These are phyloP conservation scores for Phialocephala subalpina DNA, from an alignment of 2,329 filamentous ascomycete genomes.

Conservation along the genomic window DNA sequence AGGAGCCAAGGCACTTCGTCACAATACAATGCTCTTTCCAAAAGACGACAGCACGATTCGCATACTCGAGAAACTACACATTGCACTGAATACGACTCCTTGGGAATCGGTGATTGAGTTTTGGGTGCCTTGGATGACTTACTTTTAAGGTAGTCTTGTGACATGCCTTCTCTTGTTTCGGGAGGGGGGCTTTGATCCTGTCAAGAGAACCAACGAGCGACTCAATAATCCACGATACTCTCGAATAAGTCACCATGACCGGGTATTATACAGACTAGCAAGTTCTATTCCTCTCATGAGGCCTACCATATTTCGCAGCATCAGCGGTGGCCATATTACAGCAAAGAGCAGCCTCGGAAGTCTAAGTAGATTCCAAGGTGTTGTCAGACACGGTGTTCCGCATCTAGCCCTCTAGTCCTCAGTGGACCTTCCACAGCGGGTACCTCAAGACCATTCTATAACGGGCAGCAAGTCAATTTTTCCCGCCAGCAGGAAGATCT, in stretches of 20 bases:
- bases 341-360: neutral
- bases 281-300: neutral
- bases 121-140: neutral
- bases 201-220: too few relatives aligned
- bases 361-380: neutral
- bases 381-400: neutral
- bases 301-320: neutral
- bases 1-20: slow-evolving; percentile 28
- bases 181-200: too few relatives aligned
- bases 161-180: too few relatives aligned
- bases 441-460: too few relatives aligned
- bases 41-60: neutral
- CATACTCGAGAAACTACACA: neutral
- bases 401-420: too few relatives aligned
- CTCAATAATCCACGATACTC: too few relatives aligned
- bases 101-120: neutral
- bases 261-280: too few relatives aligned
- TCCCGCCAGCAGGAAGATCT: too few relatives aligned
- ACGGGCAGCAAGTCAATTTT: too few relatives aligned
- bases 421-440: too few relatives aligned
- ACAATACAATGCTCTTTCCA: slow-evolving; percentile 30
- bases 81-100: neutral
- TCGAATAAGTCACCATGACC: too few relatives aligned
- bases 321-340: too few relatives aligned
- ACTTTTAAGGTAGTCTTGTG: neutral